These are phyloP conservation scores for Diaporthe sp. DNA, from an alignment of 2,329 filamentous ascomycete genomes.

Conservation along the genomic window DNA sequence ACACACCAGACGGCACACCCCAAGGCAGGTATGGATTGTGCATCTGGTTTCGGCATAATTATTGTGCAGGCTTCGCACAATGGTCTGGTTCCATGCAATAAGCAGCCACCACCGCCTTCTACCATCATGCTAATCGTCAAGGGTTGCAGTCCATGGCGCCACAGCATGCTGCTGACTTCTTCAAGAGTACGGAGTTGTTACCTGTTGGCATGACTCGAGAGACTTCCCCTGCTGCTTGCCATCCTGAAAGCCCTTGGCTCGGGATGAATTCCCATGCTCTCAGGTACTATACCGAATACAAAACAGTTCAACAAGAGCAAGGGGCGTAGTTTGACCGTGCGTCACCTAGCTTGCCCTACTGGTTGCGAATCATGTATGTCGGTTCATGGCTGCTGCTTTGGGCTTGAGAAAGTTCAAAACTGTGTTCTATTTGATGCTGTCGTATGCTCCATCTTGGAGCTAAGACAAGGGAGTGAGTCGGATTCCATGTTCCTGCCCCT, in stretches of 20 bases:
- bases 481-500: not conserved
- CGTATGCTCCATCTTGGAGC: not conserved
- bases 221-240: not conserved
- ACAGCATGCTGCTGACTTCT: slow-evolving; percentile 1
- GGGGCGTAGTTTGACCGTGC: not conserved
- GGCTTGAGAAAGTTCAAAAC: too few species aligned
- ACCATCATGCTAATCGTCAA: not conserved
- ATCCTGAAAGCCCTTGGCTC: not conserved
- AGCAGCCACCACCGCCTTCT: not conserved
- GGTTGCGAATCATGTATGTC: not conserved
- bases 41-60: not conserved
- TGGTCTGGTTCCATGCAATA: not conserved
- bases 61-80: slow-evolving; percentile 14
- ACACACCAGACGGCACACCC: slow-evolving; percentile 25
- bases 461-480: not conserved
- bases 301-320: not conserved
- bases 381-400: not conserved
- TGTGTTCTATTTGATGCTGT: not conserved
- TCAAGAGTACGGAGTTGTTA: not conserved
- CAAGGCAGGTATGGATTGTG: not conserved
- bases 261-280: too few species aligned
- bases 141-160: not conserved
- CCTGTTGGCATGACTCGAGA: slow-evolving; percentile 20
- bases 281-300: not conserved
- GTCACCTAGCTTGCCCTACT: too few species aligned